Base-by-base conservation (phyloP, 805 yeast genomes). In the Kluyveromyces nonfermentans region DNA sequence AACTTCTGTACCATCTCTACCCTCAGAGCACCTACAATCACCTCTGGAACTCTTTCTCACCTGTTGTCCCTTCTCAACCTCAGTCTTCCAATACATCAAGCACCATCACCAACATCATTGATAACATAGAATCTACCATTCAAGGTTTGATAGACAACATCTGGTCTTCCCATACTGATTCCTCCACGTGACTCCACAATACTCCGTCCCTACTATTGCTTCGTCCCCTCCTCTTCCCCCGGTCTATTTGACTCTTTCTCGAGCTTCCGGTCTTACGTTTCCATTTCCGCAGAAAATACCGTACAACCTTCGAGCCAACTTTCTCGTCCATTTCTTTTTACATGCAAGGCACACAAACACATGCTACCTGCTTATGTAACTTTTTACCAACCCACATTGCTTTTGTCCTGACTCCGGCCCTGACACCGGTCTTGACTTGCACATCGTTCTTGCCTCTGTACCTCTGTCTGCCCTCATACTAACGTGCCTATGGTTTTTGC, bases 11-110 rank as follows among this genome's bases (percentile, higher is more conserved):
- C 25, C 28, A 35, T 14, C 25, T 20, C 8, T 42, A 35, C 22
- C 40, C 40, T 16, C 42, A 25, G 14, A 22, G 35, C 19, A 28
- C 41, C 9, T 43, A 7, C 30, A 33, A 42, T 17, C 6, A 2
- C 30, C n/a, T 42, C 31, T 42, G 44, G 44, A 42, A 42, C 36
- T 16, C 35, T 3, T 25, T 25, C 12, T 25, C 30, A 10, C 30
- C 30, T n/a, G 30, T 25, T 25, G 7, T 14, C 30, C 12, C 7
- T 14, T 14, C 30, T 10, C 9, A 14, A 25, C 7, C 9, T 22
- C 28, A 22, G 9, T 22, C 9, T 9, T 9, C 28, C 28, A 7
- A 9, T 25, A 14, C 9, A 6, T 25, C 30, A 25, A 25, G 12
- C 7, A 25, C 30, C 7, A 25, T 25, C 30, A 6, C 30, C 12